Base-by-base conservation (phyloP, 1,139 yeast genomes). In the Chernovozyma aurita region DNA sequence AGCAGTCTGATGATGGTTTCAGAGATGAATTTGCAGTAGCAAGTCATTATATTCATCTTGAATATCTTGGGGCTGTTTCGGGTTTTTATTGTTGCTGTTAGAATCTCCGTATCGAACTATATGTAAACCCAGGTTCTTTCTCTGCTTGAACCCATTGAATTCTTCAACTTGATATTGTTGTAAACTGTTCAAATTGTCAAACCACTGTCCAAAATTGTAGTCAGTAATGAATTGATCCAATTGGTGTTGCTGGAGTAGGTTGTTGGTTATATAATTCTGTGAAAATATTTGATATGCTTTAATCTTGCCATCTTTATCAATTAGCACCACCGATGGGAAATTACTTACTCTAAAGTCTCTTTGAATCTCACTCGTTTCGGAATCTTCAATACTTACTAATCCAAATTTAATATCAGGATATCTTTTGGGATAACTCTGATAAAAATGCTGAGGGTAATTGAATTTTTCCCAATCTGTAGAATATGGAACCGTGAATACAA, bases 381-480 rank as follows among this genome's bases (percentile, higher is more conserved):
- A 40, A 8, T 51, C 44, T 26, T 55, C 61, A 15, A 57, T 46
- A 36, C 60, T 60, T 2, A 58, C 53, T 3, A 65, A 40, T 4
- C 57, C 59, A 43, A 65, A 60, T 14, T 38, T 33, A 4, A 52
- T 26, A 14, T 33, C 31, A 2, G 42, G 36, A 29, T 46, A 38
- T 4, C 45, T 40, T 12, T 39, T 29, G 3, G 70, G 61, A 11
- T 61, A 39, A 34, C 42, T 44, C 39, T 65, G 71, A 38, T 55
- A 59, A 40, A 59, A 64, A 44, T 69, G 75, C 7, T 50, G 45
- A 1, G 71, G 72, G 31, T 50, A 55, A 25, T 55, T 46, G 38
- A 50, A 55, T 14, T 57, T 55, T 24, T 46, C 42, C 73, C 74
- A 69, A 4, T 54, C 65, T 4, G 44, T 42, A 24, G 53, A 36